Percentiles rank a stretch among this genome's conserved stretches.
Evolutionary conservation across 306 rosid genomes (phyloP).

Genomic region (Sicyos baderoa): DNA sequence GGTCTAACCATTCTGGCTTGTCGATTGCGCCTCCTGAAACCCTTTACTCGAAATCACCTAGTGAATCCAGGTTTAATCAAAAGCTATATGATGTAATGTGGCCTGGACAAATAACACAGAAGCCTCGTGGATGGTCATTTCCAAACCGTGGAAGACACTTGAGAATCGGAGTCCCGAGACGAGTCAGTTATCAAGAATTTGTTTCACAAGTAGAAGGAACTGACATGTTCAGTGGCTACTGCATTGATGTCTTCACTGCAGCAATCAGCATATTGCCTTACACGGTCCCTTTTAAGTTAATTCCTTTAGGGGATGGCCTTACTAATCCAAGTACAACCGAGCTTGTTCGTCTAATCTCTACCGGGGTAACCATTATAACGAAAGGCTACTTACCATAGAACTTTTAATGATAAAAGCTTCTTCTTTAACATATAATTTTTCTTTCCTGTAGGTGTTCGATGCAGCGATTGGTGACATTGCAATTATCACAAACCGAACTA

Average conservation of each 20-base stretch:
- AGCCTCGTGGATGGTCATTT: slow-evolving; percentile 95
- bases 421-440: slow-evolving; percentile 20
- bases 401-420: slow-evolving; percentile 20
- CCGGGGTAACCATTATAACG: slow-evolving; percentile 54
- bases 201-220: slow-evolving; percentile 39
- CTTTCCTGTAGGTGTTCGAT: slow-evolving; percentile 53
- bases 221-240: slow-evolving; percentile 65
- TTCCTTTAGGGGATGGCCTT: slow-evolving; percentile 54
- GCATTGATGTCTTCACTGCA: slow-evolving; percentile 79
- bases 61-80: slow-evolving; percentile 37
- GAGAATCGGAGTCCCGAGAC: slow-evolving; percentile 64
- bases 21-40: slow-evolving; percentile 52
- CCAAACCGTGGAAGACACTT: slow-evolving; percentile 75
- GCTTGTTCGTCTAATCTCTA: slow-evolving; percentile 51
- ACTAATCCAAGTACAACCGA: slow-evolving; percentile 53
- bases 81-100: slow-evolving; percentile 45
- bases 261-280: slow-evolving; percentile 71
- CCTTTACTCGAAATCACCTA: slow-evolving; percentile 46
- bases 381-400: background rate
- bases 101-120: slow-evolving; percentile 65
- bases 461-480: slow-evolving; percentile 88
- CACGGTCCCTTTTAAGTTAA: slow-evolving; percentile 64
- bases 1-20: slow-evolving; percentile 83
- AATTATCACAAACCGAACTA: slow-evolving; percentile 71
- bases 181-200: slow-evolving; percentile 56